Conservation (phyloP, 805 yeast genomes). For the Priceomyces medius region DNA sequence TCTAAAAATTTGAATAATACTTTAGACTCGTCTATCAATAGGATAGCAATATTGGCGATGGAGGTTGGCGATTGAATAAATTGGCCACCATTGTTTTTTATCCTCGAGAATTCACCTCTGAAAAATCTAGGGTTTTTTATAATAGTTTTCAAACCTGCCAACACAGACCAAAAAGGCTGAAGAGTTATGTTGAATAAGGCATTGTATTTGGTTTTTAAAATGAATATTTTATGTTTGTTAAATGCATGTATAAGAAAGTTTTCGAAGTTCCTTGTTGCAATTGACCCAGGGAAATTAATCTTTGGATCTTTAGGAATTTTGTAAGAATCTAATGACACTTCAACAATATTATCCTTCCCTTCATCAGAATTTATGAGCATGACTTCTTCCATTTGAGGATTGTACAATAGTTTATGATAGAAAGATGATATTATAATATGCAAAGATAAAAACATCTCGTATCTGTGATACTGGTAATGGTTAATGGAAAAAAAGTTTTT, state of each 20-base stretch:
- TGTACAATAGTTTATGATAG: slow-evolving; percentile 4
- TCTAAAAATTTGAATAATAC: slow-evolving; percentile 28
- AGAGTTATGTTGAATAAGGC: slow-evolving; percentile 12
- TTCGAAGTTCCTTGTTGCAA: slow-evolving; percentile 26
- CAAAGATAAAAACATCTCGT: slow-evolving; percentile 6
- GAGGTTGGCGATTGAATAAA: slow-evolving; percentile 11
- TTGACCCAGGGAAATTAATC: slow-evolving; percentile 2
- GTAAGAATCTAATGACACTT: not conserved
- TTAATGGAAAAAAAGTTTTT: slow-evolving; percentile 4
- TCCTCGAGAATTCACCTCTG: slow-evolving; percentile 26
- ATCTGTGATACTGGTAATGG: slow-evolving; percentile 8
- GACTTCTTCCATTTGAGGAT: slow-evolving; percentile 1
- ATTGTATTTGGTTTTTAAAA: slow-evolving; percentile 9
- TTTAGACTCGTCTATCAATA: slow-evolving; percentile 29
- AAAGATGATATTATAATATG: slow-evolving; percentile 5
- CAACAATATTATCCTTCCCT: slow-evolving; percentile 1
- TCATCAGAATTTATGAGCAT: not conserved
- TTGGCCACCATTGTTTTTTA: slow-evolving; percentile 23
- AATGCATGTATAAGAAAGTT: slow-evolving; percentile 26
- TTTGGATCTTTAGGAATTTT: slow-evolving; percentile 1
- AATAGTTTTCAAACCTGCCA: slow-evolving; percentile 39
- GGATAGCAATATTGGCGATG: slow-evolving; percentile 17
- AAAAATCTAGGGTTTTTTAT: slow-evolving; percentile 28
- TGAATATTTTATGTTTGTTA: slow-evolving; percentile 15
- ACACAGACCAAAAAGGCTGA: slow-evolving; percentile 44